phyloP scores from a whole-genome alignment of 371 early-diverging fungal genomes.

The Apophysomyces elegans region DNA sequence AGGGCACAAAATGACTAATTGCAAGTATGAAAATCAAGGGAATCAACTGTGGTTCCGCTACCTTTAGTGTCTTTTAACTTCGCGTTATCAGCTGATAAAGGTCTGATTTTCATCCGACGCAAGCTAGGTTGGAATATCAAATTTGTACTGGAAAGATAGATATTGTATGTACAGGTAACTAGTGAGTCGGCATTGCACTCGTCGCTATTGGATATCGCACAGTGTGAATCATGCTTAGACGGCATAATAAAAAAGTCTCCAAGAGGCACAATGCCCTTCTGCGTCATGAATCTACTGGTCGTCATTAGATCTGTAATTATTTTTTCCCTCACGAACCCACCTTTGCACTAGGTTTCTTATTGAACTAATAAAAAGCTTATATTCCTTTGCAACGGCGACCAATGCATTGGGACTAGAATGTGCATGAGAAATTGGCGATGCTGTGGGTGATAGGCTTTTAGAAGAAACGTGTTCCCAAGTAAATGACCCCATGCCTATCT shows the following conservation, averaged over 20 bases:
- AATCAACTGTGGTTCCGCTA: slow-evolving; percentile 6
- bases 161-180: slow-evolving; percentile 38
- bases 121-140: slow-evolving; percentile 47
- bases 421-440: slow-evolving; percentile 29
- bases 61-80: slow-evolving; percentile 29
- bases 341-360: slow-evolving; percentile 38
- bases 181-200: not conserved
- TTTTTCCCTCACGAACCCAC: slow-evolving; percentile 27
- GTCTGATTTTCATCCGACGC: slow-evolving; percentile 35
- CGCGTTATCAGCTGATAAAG: slow-evolving; percentile 25
- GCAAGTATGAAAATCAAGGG: not conserved
- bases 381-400: slow-evolving; percentile 44
- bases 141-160: slow-evolving; percentile 45
- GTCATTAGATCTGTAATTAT: not conserved
- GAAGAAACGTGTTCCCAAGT: slow-evolving; percentile 46
- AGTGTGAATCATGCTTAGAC: not conserved
- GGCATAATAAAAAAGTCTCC: slow-evolving; percentile 48
- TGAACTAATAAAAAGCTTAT: slow-evolving; percentile 43
- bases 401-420: slow-evolving; percentile 31
- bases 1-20: slow-evolving; percentile 40
- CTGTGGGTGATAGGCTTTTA: slow-evolving; percentile 26
- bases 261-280: slow-evolving; percentile 39
- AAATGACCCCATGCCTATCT: slow-evolving; percentile 44
- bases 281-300: slow-evolving; percentile 33
- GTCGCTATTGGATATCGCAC: not conserved